Base-by-base conservation (phyloP, 345 rosid genomes). In the Populus tremula region DNA sequence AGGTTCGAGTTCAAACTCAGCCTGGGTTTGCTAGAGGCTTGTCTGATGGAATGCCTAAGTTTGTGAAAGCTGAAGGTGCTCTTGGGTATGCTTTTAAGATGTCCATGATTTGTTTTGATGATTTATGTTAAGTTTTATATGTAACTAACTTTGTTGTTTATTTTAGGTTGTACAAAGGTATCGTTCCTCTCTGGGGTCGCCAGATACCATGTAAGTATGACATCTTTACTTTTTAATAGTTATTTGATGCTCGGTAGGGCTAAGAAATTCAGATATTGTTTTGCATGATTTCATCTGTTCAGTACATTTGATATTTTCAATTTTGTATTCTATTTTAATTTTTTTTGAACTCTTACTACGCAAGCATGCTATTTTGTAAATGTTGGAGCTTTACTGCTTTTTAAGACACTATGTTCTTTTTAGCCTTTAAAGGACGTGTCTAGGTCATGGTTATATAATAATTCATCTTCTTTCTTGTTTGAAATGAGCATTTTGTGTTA, bases 111-210 rank as follows among this genome's bases (percentile, higher is more conserved):
- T 53, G 25, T 49, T 29, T 74, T 27, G 27, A 7, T 7, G 10
- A 43, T 36, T 20, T 27, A 39, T 72, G 5, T 50, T 1, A 35
- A 31, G 68, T 38, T 69, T 27, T 21, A 45, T 71, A 10, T 63
- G 5, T 13, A 54, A 71, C 56, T 79, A 43, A 80, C 76, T 5
- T 10, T 72, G 62, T 50, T 29, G 18, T 50, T 29, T 63, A 70
- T 82, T 79, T 76, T 90, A 96, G 99, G 79, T 85, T 96, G 91
- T 96, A 96, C 81, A 96, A 94, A 87, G 99, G 98, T 71, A 68
- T 96, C 64, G 98, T 82, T 84, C 99, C 99, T 45, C 96, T 96
- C 8, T 96, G 97, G 98, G 99, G 98, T 64, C 98, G 99, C 78
- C 99, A 96, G 82, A 94, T 94, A 84, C 99, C 99, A 74, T 96